These are phyloP conservation scores for Stephanocyclus meneghinianus DNA, from an alignment of 352 stramenopile species.

Conservation along the genomic window DNA sequence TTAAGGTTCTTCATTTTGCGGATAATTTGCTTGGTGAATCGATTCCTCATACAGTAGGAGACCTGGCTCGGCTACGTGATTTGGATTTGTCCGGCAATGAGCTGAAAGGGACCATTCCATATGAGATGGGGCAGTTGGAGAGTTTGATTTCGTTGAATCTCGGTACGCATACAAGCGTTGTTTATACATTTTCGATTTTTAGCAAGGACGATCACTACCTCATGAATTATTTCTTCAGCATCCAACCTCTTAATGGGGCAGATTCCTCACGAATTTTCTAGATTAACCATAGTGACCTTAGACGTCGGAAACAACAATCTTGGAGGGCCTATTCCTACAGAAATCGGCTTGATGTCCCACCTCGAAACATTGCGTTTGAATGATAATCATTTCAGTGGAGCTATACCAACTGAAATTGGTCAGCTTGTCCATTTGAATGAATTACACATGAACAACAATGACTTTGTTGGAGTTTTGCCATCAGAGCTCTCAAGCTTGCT, in stretches of 20 bases:
- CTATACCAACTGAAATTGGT: slow-evolving; percentile 38
- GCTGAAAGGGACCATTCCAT: slow-evolving; percentile 47
- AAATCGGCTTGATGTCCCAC: slow-evolving; percentile 37
- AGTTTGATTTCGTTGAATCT: slow-evolving; percentile 48
- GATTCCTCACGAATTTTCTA: slow-evolving; percentile 38
- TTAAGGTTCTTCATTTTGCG: slow-evolving; percentile 38
- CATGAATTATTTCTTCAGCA: slow-evolving; percentile 2
- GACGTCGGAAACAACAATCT: slow-evolving; percentile 55
- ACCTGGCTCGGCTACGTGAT: slow-evolving; percentile 44
- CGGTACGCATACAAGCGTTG: not conserved
- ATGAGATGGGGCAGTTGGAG: slow-evolving; percentile 29
- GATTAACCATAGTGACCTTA: slow-evolving; percentile 32
- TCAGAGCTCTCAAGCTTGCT: slow-evolving; percentile 32
- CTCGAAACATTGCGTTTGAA: slow-evolving; percentile 40
- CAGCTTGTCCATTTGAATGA: slow-evolving; percentile 36
- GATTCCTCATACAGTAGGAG: slow-evolving; percentile 54
- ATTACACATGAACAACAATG: slow-evolving; percentile 39
- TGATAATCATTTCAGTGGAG: slow-evolving; percentile 52
- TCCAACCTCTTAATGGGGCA: slow-evolving; percentile 39
- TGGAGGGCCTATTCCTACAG: slow-evolving; percentile 26
- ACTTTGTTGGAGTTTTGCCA: slow-evolving; percentile 40
- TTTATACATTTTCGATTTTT: not conserved
- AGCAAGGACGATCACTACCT: not conserved
- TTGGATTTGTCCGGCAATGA: slow-evolving; percentile 50
- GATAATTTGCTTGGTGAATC: slow-evolving; percentile 47